Conservation (phyloP, 164 flowering plant species). For the Cinnamomum chago region DNA sequence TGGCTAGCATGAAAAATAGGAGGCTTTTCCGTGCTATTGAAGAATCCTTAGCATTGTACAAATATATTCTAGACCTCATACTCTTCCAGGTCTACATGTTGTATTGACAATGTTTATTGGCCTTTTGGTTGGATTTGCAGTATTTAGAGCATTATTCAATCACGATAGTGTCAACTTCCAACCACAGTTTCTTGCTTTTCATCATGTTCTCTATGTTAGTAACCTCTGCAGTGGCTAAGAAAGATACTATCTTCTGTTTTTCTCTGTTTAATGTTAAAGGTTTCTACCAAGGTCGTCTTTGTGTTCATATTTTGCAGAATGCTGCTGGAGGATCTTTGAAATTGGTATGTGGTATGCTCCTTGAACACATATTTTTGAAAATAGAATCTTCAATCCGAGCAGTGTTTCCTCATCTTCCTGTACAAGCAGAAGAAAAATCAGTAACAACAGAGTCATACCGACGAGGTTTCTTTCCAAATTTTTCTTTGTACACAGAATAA, state of each 20-base stretch:
- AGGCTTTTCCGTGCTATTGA: no score
- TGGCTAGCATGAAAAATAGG: no score
- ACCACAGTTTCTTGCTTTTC: neutral
- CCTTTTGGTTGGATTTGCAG: slow-evolving; percentile 75
- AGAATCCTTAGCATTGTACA: no score
- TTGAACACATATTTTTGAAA: slow-evolving; percentile 80
- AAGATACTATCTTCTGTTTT: neutral
- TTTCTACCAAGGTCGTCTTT: neutral
- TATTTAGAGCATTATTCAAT: slow-evolving; percentile 84
- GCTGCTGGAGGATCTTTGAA: slow-evolving; percentile 94
- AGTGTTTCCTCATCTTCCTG: slow-evolving; percentile 25
- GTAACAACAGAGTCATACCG: slow-evolving; percentile 12
- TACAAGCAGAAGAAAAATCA: slow-evolving; percentile 54
- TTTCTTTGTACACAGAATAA: neutral
- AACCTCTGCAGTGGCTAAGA: no score
- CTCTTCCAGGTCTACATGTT: slow-evolving; percentile 71
- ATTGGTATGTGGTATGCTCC: slow-evolving; percentile 65
- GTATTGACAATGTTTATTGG: slow-evolving; percentile 83
- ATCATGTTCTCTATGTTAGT: neutral
- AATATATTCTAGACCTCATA: neutral
- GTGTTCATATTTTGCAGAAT: slow-evolving; percentile 38
- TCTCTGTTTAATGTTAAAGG: neutral
- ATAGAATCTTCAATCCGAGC: slow-evolving; percentile 46
- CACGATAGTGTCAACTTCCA: slow-evolving; percentile 62
- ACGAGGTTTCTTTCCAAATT: neutral